phyloP scores from a whole-genome alignment of 192 early-diverging fungal species.

The Funneliformis geosporum region DNA sequence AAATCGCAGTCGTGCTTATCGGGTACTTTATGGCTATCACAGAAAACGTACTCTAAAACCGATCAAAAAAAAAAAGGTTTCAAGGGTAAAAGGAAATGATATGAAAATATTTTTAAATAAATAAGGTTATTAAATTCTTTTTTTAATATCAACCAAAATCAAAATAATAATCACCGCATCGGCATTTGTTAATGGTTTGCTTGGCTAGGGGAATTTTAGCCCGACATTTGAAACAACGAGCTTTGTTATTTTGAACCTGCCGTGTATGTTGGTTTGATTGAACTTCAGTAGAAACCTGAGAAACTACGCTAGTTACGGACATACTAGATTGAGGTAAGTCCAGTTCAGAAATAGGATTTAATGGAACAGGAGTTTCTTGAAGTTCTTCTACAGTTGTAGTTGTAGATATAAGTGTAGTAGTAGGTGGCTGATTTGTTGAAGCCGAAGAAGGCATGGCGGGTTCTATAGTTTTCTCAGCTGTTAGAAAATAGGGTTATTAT shows the following conservation, averaged over 20 bases:
- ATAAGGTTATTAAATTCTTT: conserved; percentile 10
- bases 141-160: conserved; percentile 1
- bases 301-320: conserved; percentile 40
- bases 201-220: conserved; percentile 76
- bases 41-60: conserved; percentile 63
- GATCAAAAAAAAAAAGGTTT: background rate
- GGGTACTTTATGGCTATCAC: conserved; percentile 70
- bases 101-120: background rate
- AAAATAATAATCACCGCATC: conserved; percentile 52
- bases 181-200: conserved; percentile 76
- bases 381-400: conserved; percentile 11
- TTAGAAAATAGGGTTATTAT: background rate
- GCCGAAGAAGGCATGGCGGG: conserved; percentile 34
- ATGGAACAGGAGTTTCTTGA: conserved; percentile 26
- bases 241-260: conserved; percentile 65
- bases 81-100: background rate
- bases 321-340: conserved; percentile 25
- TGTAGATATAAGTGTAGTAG: conserved; percentile 24
- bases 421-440: conserved; percentile 22
- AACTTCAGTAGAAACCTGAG: conserved; percentile 32
- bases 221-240: conserved; percentile 68
- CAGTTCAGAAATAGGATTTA: conserved; percentile 19
- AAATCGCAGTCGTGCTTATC: conserved; percentile 79
- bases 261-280: conserved; percentile 38
- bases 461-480: conserved; percentile 31